A percentile compares a stretch with the other conserved stretches of the same genome.
phyloP scores from a whole-genome alignment of 345 rosid species.

The Dimocarpus longan region DNA sequence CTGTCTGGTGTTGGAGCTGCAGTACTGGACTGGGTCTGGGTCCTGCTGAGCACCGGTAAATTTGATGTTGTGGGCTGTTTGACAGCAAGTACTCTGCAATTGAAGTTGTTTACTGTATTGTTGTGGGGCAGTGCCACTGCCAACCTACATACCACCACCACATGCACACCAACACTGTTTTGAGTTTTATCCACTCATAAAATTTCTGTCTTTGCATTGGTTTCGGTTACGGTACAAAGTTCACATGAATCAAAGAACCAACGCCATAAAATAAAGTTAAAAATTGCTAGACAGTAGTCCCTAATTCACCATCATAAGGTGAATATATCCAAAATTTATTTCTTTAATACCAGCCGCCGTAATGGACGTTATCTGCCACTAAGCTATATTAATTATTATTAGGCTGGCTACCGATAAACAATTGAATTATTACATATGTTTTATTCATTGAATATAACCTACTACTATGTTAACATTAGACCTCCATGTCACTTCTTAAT shows the following conservation, averaged over 20 bases:
- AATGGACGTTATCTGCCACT: no score
- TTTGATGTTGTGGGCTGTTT: constrained; percentile 45
- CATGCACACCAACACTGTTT: constrained; percentile 8
- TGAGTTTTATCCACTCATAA: background rate
- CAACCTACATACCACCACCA: constrained; percentile 39
- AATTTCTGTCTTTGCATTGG: background rate
- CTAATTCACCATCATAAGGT: no score
- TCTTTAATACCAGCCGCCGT: no score
- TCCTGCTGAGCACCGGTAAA: background rate
- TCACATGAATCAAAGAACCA: constrained; percentile 6
- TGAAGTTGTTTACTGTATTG: constrained; percentile 39
- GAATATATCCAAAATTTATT: no score
- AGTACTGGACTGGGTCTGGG: constrained; percentile 14
- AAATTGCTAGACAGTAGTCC: no score
- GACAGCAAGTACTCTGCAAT: constrained; percentile 69
- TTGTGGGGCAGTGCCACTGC: constrained; percentile 57
- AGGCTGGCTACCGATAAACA: no score
- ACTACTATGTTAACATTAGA: no score
- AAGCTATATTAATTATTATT: no score
- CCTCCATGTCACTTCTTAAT: no score
- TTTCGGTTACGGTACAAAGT: background rate
- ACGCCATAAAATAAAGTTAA: background rate
- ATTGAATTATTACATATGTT: no score
- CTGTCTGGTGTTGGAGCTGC: constrained; percentile 26
- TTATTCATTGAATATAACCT: background rate